These are phyloP conservation scores for Teunomyces atbi DNA, from an alignment of 805 yeast genomes.

Conservation along the genomic window DNA sequence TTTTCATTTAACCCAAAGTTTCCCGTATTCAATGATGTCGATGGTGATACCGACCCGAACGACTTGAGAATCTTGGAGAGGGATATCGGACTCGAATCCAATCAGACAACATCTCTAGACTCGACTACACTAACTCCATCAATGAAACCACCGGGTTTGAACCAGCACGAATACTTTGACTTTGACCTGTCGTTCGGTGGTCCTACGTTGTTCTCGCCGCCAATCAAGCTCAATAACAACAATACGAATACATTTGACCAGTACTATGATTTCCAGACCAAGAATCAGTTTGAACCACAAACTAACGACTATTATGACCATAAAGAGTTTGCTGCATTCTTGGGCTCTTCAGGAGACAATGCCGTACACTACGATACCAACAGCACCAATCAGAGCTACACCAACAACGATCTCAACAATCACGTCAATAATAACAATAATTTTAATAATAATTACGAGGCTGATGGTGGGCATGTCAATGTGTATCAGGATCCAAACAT, in stretches of 20 bases:
- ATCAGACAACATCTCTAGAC: conserved; percentile 8
- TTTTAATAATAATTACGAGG: background rate
- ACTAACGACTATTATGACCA: background rate
- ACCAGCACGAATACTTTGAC: conserved; percentile 16
- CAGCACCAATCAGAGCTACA: background rate
- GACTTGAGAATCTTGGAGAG: conserved; percentile 15
- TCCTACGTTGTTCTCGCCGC: background rate
- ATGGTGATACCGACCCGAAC: conserved; percentile 9
- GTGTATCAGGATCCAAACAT: background rate
- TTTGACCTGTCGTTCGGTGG: background rate
- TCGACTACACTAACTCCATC: conserved; percentile 26
- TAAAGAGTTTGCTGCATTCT: background rate
- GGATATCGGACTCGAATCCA: conserved; percentile 13
- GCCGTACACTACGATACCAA: background rate
- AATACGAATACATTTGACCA: background rate
- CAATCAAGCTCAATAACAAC: background rate
- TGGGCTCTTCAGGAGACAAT: background rate
- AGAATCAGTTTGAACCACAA: background rate
- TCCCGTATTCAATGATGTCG: conserved; percentile 12
- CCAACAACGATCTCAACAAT: background rate
- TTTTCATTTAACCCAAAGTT: conserved; percentile 11
- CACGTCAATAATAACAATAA: background rate
- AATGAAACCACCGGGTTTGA: conserved; percentile 31
- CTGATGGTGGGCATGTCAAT: background rate
- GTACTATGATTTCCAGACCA: background rate